Conservation (phyloP, 148 eudicot genomes). For the Diospyros kaki region DNA sequence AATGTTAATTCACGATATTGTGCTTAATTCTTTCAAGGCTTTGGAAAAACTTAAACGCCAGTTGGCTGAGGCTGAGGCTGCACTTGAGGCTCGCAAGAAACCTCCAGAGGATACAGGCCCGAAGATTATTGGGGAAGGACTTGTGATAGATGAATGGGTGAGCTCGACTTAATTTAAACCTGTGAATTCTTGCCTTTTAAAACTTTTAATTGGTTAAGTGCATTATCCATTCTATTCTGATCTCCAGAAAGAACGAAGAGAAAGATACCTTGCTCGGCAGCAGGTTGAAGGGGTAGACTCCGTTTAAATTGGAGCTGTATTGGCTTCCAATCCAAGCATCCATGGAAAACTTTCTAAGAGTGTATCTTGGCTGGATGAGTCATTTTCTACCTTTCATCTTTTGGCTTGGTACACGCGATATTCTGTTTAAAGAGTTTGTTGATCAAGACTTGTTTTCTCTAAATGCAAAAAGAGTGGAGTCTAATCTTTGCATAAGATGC, state of each 20-base stretch:
- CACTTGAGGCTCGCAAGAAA: slow-evolving; percentile 37
- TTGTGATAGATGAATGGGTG: slow-evolving; percentile 67
- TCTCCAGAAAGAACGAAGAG: slow-evolving; percentile 83
- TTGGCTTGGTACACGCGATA: too few species aligned
- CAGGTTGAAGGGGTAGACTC: slow-evolving; percentile 80
- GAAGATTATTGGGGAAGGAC: slow-evolving; percentile 48
- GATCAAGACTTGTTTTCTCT: neutral
- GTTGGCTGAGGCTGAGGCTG: slow-evolving; percentile 63
- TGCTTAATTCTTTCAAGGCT: slow-evolving; percentile 21
- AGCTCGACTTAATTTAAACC: neutral
- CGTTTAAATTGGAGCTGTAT: slow-evolving; percentile 19
- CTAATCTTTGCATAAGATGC: neutral
- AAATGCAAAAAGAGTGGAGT: neutral
- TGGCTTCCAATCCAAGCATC: neutral
- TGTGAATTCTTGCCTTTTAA: neutral
- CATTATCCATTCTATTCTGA: neutral
- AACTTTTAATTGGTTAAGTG: neutral
- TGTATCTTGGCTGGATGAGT: too few species aligned
- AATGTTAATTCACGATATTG: neutral
- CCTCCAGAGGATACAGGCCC: slow-evolving; percentile 48
- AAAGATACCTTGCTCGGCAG: slow-evolving; percentile 82
- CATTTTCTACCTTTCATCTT: too few species aligned
- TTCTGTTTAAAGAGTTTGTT: neutral
- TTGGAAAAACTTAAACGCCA: slow-evolving; percentile 52
- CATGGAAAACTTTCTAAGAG: slow-evolving; percentile 15